A percentile compares a stretch with the other conserved stretches of the same genome.
These are phyloP conservation scores for Apostasia ramifera DNA, from an alignment of 106 monocot species.

Conservation along the genomic window DNA sequence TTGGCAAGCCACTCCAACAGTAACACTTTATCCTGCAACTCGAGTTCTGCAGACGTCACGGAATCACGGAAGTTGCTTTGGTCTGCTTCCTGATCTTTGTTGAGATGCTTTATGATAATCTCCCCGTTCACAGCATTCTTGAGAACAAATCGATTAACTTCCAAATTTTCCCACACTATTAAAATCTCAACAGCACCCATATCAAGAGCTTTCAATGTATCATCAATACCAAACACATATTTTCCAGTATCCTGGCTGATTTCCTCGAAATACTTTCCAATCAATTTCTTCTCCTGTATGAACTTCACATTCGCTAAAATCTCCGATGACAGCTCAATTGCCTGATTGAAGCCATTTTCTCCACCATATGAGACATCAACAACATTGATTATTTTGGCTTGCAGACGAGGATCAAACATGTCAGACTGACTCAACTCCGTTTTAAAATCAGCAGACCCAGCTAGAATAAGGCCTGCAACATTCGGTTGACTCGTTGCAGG, in stretches of 20 bases:
- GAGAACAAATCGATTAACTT: constrained; percentile 33
- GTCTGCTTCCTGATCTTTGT: constrained; percentile 38
- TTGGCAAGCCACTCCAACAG: constrained; percentile 30
- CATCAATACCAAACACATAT: constrained; percentile 24
- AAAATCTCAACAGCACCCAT: constrained; percentile 25
- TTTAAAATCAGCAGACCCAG: constrained; percentile 36
- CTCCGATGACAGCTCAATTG: constrained; percentile 52
- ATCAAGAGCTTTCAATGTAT: constrained; percentile 21
- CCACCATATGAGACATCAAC: constrained; percentile 57
- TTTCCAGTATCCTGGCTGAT: constrained; percentile 45
- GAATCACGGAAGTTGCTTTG: constrained; percentile 30
- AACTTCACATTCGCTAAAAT: constrained; percentile 57
- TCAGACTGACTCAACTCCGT: constrained; percentile 58
- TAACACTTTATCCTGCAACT: constrained; percentile 16
- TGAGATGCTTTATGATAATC: constrained; percentile 21
- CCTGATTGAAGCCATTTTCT: constrained; percentile 42
- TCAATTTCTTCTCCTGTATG: constrained; percentile 56
- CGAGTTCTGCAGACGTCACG: constrained; percentile 29
- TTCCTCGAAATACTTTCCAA: constrained; percentile 64
- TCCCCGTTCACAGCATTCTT: constrained; percentile 36
- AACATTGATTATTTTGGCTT: constrained; percentile 51
- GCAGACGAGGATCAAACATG: constrained; percentile 58
- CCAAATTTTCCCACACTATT: constrained; percentile 29
- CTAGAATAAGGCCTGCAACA: constrained; percentile 25
- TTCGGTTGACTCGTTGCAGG: constrained; percentile 26